These are phyloP conservation scores for Zalaria sp. DNA, from an alignment of 2,329 filamentous ascomycete species.

Conservation along the genomic window DNA sequence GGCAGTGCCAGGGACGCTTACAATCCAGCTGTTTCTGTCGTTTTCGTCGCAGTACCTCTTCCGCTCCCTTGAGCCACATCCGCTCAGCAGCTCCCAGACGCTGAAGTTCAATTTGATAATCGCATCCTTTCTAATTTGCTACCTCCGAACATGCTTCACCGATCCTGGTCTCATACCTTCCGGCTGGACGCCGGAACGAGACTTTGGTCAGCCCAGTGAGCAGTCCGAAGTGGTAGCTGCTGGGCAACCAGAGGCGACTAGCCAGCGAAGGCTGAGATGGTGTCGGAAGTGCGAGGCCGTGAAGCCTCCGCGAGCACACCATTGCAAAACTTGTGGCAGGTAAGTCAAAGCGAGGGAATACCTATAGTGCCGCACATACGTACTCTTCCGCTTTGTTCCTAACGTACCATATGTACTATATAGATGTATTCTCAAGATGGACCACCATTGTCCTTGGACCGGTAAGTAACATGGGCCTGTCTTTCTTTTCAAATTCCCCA, in stretches of 20 bases:
- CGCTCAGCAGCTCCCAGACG: conserved; percentile 42
- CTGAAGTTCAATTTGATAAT: conserved; percentile 54
- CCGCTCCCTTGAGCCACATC: conserved; percentile 40
- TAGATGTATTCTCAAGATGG: conserved; percentile 58
- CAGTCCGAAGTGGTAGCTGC: conserved; percentile 15
- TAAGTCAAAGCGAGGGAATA: conserved; percentile 12
- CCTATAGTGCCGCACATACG: too few species aligned
- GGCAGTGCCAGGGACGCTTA: conserved; percentile 54
- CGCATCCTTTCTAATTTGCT: conserved; percentile 52
- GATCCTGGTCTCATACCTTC: conserved; percentile 42
- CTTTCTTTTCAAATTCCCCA: background rate
- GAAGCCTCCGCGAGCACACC: conserved; percentile 67
- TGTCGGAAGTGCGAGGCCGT: conserved; percentile 62
- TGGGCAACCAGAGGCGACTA: conserved; percentile 9
- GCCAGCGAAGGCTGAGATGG: conserved; percentile 37
- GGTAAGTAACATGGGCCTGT: conserved; percentile 13
- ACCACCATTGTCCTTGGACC: conserved; percentile 81
- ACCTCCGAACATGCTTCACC: conserved; percentile 48
- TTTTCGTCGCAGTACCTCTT: conserved; percentile 64
- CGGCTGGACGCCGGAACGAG: conserved; percentile 21
- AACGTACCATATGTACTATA: background rate
- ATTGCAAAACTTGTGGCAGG: conserved; percentile 64
- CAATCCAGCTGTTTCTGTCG: conserved; percentile 54
- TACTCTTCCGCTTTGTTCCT: background rate
- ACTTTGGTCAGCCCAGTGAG: conserved; percentile 36